Evolutionary conservation across 805 yeast species (phyloP).

Genomic region (Candida saitoana): DNA sequence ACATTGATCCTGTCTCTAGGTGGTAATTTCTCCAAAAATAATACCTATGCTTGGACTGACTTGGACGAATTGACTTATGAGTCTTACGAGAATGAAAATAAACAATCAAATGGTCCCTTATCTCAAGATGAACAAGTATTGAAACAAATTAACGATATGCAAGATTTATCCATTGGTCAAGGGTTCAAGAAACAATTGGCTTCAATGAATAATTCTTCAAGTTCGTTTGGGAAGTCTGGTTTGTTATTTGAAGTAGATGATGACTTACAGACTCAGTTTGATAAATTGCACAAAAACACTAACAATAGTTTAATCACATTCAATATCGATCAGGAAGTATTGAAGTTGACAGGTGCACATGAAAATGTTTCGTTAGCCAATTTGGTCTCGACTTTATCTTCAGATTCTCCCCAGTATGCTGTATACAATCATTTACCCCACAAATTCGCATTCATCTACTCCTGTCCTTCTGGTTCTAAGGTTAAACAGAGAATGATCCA

Average conservation of each 20-base stretch:
- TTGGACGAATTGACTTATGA: constrained; percentile 48
- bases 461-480: constrained; percentile 87
- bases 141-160: constrained; percentile 38
- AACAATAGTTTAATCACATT: constrained; percentile 38
- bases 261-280: constrained; percentile 23
- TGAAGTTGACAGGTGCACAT: constrained; percentile 19
- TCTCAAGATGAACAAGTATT: constrained; percentile 57
- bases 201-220: constrained; percentile 23
- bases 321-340: constrained; percentile 51
- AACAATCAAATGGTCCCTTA: constrained; percentile 40
- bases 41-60: constrained; percentile 49
- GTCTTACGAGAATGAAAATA: constrained; percentile 36
- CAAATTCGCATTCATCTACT: constrained; percentile 60
- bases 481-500: constrained; percentile 90
- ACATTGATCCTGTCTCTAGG: constrained; percentile 75
- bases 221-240: constrained; percentile 8
- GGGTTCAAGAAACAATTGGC: constrained; percentile 30
- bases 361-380: constrained; percentile 15
- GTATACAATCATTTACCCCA: constrained; percentile 42
- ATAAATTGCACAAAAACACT: constrained; percentile 15
- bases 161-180: constrained; percentile 21
- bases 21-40: constrained; percentile 42
- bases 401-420: constrained; percentile 51
- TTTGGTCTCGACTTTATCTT: constrained; percentile 19
- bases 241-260: constrained; percentile 24